A percentile compares a stretch with the other conserved stretches of the same genome.
Evolutionary conservation across 2,329 filamentous ascomycete genomes (phyloP).

Genomic region (Talaromyces marneffei): DNA sequence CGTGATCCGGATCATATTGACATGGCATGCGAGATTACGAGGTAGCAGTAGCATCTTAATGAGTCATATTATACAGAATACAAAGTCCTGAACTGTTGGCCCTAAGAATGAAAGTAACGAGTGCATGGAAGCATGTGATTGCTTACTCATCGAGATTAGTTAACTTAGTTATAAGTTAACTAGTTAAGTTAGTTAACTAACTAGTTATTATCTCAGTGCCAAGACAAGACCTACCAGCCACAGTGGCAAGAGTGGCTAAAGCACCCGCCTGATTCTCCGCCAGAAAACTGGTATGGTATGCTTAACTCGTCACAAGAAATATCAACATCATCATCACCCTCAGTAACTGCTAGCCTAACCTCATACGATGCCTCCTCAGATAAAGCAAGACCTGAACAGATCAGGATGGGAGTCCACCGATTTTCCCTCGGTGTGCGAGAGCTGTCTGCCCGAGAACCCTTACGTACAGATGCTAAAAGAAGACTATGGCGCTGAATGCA

Average conservation of each 20-base stretch:
- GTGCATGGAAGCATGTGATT: background rate
- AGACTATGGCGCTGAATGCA: conserved; percentile 83
- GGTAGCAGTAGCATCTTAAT: background rate
- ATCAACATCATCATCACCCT: background rate
- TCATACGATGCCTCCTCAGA: conserved; percentile 72
- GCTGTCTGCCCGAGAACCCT: conserved; percentile 89
- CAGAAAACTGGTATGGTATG: background rate
- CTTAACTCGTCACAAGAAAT: background rate
- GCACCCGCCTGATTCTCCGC: background rate
- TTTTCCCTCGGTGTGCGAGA: conserved; percentile 60
- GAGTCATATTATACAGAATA: no score
- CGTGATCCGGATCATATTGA: background rate
- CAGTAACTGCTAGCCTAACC: background rate
- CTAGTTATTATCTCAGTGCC: background rate
- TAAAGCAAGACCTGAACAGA: conserved; percentile 91
- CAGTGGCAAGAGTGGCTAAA: conserved; percentile 11
- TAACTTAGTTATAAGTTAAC: no score
- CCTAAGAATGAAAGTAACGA: no score
- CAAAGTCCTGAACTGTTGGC: no score
- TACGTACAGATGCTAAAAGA: conserved; percentile 99
- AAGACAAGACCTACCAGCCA: background rate
- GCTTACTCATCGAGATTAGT: conserved; percentile 2
- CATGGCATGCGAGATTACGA: background rate
- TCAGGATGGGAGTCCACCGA: conserved; percentile 82
- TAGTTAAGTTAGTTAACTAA: no score